These are phyloP conservation scores for Peronospora destructor DNA, from an alignment of 352 stramenopile genomes.

Conservation along the genomic window DNA sequence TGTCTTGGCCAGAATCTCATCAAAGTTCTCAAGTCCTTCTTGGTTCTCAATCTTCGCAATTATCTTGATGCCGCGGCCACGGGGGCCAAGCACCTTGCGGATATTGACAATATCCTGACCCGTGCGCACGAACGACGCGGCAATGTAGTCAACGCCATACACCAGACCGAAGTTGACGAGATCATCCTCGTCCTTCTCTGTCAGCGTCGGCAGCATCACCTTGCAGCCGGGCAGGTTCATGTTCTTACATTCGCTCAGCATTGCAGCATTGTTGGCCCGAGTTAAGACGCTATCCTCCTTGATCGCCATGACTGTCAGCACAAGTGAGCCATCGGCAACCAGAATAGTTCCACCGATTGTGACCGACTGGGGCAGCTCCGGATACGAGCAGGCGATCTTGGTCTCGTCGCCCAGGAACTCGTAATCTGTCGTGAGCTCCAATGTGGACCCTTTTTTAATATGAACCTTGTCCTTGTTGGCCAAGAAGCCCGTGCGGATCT, in stretches of 20 bases:
- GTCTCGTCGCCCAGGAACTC: slow-evolving; percentile 69
- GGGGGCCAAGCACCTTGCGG: slow-evolving; percentile 83
- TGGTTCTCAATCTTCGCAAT: slow-evolving; percentile 99
- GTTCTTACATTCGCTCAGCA: slow-evolving; percentile 91
- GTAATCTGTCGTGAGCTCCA: slow-evolving; percentile 63
- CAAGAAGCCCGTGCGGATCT: slow-evolving; percentile 91
- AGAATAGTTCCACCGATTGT: slow-evolving; percentile 89
- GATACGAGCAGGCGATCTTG: slow-evolving; percentile 93
- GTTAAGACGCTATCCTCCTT: slow-evolving; percentile 67
- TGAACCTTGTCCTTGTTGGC: slow-evolving; percentile 61
- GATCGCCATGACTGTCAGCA: slow-evolving; percentile 84
- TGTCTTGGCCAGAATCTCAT: slow-evolving; percentile 94
- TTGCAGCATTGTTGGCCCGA: slow-evolving; percentile 69
- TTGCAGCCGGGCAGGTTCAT: slow-evolving; percentile 93
- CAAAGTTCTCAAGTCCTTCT: slow-evolving; percentile 92
- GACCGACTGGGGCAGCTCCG: slow-evolving; percentile 84
- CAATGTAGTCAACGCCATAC: slow-evolving; percentile 96
- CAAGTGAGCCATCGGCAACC: slow-evolving; percentile 90
- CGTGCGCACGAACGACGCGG: slow-evolving; percentile 97
- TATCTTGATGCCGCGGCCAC: slow-evolving; percentile 88
- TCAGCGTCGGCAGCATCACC: slow-evolving; percentile 89
- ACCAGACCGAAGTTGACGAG: slow-evolving; percentile 93
- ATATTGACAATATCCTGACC: slow-evolving; percentile 96
- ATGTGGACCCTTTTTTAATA: slow-evolving; percentile 47
- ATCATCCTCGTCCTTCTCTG: slow-evolving; percentile 89